Conservation (phyloP, 2,329 filamentous ascomycete species). For the Calonectria pseudoreteaudii region DNA sequence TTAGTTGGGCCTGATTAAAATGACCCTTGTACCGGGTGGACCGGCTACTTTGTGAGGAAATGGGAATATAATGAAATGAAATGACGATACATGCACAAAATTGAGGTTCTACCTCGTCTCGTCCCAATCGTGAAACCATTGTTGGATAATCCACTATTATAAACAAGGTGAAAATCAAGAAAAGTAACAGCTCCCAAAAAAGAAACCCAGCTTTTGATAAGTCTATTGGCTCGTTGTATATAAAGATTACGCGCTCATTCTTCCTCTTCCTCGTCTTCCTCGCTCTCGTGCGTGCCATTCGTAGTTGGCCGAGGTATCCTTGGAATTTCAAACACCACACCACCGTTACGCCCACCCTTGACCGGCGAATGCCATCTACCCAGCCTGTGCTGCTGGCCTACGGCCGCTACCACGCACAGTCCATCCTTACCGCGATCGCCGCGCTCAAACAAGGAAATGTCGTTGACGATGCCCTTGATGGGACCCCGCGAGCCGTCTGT, state of each 20-base stretch:
- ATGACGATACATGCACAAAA: not conserved
- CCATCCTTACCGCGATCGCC: constrained; percentile 82
- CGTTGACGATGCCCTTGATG: constrained; percentile 86
- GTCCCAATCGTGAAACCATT: not conserved
- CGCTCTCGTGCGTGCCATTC: constrained; percentile 49
- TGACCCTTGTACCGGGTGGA: not conserved
- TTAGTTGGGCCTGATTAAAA: not conserved
- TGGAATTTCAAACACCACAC: constrained; percentile 88
- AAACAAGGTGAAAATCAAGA: not conserved
- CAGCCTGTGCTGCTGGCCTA: constrained; percentile 87
- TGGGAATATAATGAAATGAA: constrained; percentile 11
- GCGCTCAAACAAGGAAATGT: constrained; percentile 86
- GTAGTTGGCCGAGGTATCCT: constrained; percentile 49
- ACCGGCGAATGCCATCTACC: constrained; percentile 80
- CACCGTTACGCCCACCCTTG: constrained; percentile 78
- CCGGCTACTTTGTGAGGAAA: constrained; percentile 3
- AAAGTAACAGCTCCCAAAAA: constrained; percentile 12
- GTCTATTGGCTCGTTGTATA: constrained; percentile 42
- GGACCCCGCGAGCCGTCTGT: constrained; percentile 47
- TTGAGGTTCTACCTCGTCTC: not conserved
- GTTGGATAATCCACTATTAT: constrained; percentile 3
- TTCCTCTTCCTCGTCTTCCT: constrained; percentile 34
- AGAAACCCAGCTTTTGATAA: constrained; percentile 20
- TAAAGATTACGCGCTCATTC: constrained; percentile 39
- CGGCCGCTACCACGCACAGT: constrained; percentile 84